Evolutionary conservation across 1,139 yeast genomes (phyloP).

Genomic region (Taphrina communis): DNA sequence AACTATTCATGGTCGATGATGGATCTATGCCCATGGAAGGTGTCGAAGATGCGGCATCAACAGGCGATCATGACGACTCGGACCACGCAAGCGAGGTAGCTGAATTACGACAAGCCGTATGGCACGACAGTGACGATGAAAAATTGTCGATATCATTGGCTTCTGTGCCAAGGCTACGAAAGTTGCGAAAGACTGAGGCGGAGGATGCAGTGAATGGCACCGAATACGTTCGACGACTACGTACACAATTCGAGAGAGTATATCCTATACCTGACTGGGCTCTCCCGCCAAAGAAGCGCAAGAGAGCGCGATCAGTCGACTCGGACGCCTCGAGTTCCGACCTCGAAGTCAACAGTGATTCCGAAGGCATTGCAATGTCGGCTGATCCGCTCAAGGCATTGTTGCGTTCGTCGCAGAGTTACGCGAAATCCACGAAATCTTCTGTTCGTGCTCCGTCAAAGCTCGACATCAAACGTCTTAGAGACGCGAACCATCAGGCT

Average conservation of each 20-base stretch:
- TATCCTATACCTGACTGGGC: conserved; percentile 93
- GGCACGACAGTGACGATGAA: conserved; percentile 96
- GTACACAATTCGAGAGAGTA: conserved; percentile 61
- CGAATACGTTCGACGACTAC: conserved; percentile 71
- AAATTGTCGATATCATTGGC: conserved; percentile 65
- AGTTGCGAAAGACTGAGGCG: conserved; percentile 67
- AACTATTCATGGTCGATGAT: conserved; percentile 43
- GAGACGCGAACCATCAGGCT: conserved; percentile 80
- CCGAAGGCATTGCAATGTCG: conserved; percentile 49
- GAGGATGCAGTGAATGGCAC: conserved; percentile 69
- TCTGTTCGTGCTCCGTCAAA: conserved; percentile 70
- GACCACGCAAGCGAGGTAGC: conserved; percentile 44
- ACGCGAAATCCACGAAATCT: conserved; percentile 56
- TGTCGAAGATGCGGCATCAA: not conserved
- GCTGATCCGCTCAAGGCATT: conserved; percentile 61
- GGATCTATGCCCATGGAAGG: conserved; percentile 8
- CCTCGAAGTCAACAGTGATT: conserved; percentile 50
- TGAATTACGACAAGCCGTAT: conserved; percentile 61
- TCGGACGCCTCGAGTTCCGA: conserved; percentile 48
- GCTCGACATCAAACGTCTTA: conserved; percentile 75
- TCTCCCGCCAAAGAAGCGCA: conserved; percentile 54
- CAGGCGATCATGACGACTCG: not conserved
- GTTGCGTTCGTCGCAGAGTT: conserved; percentile 64
- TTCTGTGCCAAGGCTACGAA: conserved; percentile 66
- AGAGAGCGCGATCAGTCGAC: conserved; percentile 47